Evolutionary conservation across 2,329 filamentous ascomycete genomes (phyloP).

Genomic region (Lecanicillium sp.): DNA sequence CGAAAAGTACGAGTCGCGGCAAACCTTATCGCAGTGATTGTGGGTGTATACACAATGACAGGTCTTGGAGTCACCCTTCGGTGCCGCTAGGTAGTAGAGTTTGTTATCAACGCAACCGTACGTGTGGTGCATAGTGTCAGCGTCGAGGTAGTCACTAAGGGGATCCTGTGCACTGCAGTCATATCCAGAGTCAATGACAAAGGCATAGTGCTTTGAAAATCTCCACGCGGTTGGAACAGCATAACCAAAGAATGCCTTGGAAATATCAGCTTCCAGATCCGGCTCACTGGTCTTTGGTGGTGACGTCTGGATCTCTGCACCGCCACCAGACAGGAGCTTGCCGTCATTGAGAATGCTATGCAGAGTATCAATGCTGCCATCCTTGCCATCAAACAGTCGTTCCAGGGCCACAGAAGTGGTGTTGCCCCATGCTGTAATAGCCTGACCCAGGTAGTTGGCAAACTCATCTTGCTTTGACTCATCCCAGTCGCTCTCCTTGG

Average conservation of each 20-base stretch:
- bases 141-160: constrained; percentile 1
- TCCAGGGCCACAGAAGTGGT: neutral
- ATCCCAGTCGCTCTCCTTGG: neutral
- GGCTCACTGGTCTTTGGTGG: neutral
- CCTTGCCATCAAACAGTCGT: constrained; percentile 17
- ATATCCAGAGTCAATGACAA: constrained; percentile 2
- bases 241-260: constrained; percentile 3
- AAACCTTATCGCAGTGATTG: constrained; percentile 1
- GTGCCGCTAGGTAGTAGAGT: constrained; percentile 1
- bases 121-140: constrained; percentile 3
- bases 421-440: constrained; percentile 1
- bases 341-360: constrained; percentile 19
- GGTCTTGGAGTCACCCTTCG: constrained; percentile 1
- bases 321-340: neutral
- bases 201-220: neutral
- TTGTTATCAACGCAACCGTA: constrained; percentile 3
- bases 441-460: neutral
- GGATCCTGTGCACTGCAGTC: constrained; percentile 1
- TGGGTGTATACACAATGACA: neutral
- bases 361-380: constrained; percentile 30
- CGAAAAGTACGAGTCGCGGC: constrained; percentile 2
- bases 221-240: constrained; percentile 1
- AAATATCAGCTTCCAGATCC: neutral
- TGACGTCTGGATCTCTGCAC: neutral
- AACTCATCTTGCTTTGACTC: neutral